Evolutionary conservation across 768 basidiomycete genomes (phyloP).

Genomic region (Lactifluus volemus): DNA sequence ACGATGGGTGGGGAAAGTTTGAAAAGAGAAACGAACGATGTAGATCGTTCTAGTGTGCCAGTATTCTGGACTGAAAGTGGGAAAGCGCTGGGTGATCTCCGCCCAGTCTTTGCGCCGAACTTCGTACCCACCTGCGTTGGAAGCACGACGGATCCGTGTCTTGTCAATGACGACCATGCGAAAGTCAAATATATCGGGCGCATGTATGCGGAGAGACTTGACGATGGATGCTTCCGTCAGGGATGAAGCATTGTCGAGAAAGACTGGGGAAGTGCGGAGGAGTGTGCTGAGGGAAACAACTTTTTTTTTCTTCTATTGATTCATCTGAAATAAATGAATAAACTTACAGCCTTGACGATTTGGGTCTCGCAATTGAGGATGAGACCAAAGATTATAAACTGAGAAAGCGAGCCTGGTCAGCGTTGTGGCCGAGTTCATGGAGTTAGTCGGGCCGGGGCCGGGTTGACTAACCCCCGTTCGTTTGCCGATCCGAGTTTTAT

Average conservation of each 20-base stretch:
- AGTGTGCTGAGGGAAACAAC: conserved; percentile 37
- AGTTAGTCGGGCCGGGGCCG: too few relatives aligned
- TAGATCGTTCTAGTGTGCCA: conserved; percentile 66
- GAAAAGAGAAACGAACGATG: conserved; percentile 38
- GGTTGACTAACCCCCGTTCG: too few relatives aligned
- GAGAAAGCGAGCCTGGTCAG: conserved; percentile 57
- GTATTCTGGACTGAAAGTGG: conserved; percentile 31
- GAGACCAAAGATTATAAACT: conserved; percentile 58
- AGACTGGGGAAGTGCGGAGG: conserved; percentile 31
- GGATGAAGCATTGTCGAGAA: conserved; percentile 13
- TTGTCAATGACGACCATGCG: conserved; percentile 47
- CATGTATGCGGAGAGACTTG: conserved; percentile 49
- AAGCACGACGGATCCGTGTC: conserved; percentile 11
- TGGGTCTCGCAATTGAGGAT: conserved; percentile 45
- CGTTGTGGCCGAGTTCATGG: conserved; percentile 22
- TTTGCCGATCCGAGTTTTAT: too few relatives aligned
- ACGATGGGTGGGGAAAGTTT: not conserved
- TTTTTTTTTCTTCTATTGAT: conserved; percentile 15
- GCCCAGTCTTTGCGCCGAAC: conserved; percentile 46
- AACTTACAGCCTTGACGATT: conserved; percentile 44
- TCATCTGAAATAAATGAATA: not conserved
- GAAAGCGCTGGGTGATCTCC: conserved; percentile 18
- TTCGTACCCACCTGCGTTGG: conserved; percentile 51
- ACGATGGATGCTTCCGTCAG: conserved; percentile 41
- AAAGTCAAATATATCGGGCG: conserved; percentile 42